Base-by-base conservation (phyloP, 2,329 filamentous ascomycete genomes). In the Triangularia verruculosa region DNA sequence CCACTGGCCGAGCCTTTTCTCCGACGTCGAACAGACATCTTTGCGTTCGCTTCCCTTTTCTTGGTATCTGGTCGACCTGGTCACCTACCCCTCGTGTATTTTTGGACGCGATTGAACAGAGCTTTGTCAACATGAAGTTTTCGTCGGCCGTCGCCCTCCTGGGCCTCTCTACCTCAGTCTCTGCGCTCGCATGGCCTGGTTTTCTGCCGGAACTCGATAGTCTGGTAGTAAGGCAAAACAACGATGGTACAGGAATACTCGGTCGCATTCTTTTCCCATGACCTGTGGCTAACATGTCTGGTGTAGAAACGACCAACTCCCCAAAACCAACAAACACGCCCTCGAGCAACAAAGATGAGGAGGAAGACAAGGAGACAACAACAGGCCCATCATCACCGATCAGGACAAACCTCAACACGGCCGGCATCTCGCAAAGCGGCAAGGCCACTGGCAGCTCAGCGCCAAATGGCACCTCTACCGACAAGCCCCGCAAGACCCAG, bases 171-270 rank as follows among this genome's bases (percentile, higher is more conserved):
- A 78, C 81, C 15, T 68, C 84, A 22, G 79, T 80, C n/a, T 79
- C 82, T 61, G 84, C 73, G 1, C 69, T 71, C 66, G 83, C 80
- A 62, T 87, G 84, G 85, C 81, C 84, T 20, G 75, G 73, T 66
- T 86, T 82, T 80, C 75, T 87, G 39, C 84, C 84, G 17, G 79
- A 83, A 12, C 56, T 80, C 34, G 81, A 86, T 67, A 72, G 80
- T 13, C 72, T 89, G 34, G 75, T 87, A 47, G 83, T 83, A 57
- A 79, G 83, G 64, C 77, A 78, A 66, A 77, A 82, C 53, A 73
- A 68, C 67, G 52, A 57, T 30, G 54, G 63, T 65, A 64, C 13
- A 56, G 20, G 39, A 61, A 32, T 30, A n/a, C 30, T 17, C 39
- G 11, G 20, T 56, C 34, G 24, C 52, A 11, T 28, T 22, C 1